Conservation (phyloP, 2,329 filamentous ascomycete species). For the Stachybotrys elegans region DNA sequence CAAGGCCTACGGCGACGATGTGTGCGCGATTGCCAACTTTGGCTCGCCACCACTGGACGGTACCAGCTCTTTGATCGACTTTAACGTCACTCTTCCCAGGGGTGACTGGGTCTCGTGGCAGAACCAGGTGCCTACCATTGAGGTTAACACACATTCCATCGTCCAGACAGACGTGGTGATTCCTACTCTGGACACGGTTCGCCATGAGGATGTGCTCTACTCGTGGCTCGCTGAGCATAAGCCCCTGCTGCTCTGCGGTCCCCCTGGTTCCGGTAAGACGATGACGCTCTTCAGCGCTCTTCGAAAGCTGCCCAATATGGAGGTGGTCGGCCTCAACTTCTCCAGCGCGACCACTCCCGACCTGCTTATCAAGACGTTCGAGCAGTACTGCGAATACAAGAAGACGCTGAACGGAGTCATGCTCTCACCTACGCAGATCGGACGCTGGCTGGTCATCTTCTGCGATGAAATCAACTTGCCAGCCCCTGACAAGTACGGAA, state of each 20-base stretch:
- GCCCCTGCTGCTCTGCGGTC: conserved; percentile 90
- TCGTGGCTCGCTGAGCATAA: conserved; percentile 99
- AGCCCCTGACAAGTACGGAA: conserved; percentile 94
- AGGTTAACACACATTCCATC: conserved; percentile 97
- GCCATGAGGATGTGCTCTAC: conserved; percentile 98
- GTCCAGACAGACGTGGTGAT: conserved; percentile 98
- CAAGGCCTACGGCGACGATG: conserved; percentile 81
- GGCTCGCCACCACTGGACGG: conserved; percentile 78
- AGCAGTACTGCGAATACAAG: conserved; percentile 99
- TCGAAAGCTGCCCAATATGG: conserved; percentile 96
- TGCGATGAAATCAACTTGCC: conserved; percentile 99
- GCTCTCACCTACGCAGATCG: conserved; percentile 92
- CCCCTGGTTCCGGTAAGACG: conserved; percentile 97
- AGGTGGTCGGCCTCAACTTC: conserved; percentile 98
- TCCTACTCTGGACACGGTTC: conserved; percentile 92
- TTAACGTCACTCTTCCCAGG: conserved; percentile 80
- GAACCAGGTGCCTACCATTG: conserved; percentile 85
- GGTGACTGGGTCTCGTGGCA: conserved; percentile 93
- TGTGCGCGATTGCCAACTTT: conserved; percentile 78
- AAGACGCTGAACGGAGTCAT: conserved; percentile 96
- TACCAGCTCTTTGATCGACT: conserved; percentile 86
- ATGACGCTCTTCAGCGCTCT: conserved; percentile 99
- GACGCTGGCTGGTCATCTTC: conserved; percentile 96
- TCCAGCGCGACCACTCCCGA: conserved; percentile 98
- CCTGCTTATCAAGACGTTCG: conserved; percentile 96